Base-by-base conservation (phyloP, 2,329 filamentous ascomycete species). In the Septoria petroselini region DNA sequence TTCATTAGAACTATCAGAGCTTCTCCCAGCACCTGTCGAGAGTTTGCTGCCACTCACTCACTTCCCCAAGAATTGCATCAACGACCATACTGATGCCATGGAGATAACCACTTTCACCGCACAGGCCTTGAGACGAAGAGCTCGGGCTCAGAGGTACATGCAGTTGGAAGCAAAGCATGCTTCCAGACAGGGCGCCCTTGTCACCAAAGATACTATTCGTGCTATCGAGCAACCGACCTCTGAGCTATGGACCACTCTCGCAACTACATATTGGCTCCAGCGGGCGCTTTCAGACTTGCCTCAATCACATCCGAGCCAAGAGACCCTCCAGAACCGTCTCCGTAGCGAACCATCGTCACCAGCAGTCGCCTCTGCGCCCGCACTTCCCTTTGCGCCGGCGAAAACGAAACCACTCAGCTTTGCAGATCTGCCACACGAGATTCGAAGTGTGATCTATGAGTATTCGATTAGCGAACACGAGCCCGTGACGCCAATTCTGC, bases 191-290 rank as follows among this genome's bases (percentile, higher is more conserved):
- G 47, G 48, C 37, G 50, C 48, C 44, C 53, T 42, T 41, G 53
- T 52, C 41, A 41, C 47, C 7, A 58, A 58, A 43, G 47, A 52
- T 41, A 47, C 55, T 27, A 43, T 56, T 42, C 50, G 39, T 31
- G 48, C 50, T 30, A 47, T 56, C 21, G 31, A 46, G 33, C 35
- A 48, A 30, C 53, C 53, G 27, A 35, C 30, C n/a, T 44, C 44
- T 25, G 55, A 55, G 41, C 38, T 41, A 30, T 38, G 53, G 14
- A 55, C 45, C 29, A 44, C 43, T 12, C 50, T 58, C 18, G 48
- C 50, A 29, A 52, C 50, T 21, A 52, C 48, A 27, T 51, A 51
- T 50, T 58, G 56, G 56, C 23, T 57, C 25, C 51, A 48, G 21
- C 45, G 35, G 38, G 48, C 51, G 7, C 31, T 54, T 11, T 35